phyloP scores from a whole-genome alignment of 2,329 filamentous ascomycete genomes.

The Anthostomella pinea region DNA sequence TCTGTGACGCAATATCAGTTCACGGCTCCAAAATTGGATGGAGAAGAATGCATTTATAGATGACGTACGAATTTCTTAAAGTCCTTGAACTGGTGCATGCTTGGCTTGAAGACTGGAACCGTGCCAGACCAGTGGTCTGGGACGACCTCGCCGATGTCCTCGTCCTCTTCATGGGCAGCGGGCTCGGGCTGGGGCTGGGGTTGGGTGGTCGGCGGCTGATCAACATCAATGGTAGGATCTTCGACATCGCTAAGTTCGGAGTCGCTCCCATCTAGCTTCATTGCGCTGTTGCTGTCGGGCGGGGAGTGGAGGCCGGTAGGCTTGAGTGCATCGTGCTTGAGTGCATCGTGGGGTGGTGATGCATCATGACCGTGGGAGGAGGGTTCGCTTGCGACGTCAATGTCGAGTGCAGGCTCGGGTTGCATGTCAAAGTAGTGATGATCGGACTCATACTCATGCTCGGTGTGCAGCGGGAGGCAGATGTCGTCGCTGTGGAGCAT shows the following conservation, averaged over 20 bases:
- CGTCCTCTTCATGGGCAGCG: constrained; percentile 31
- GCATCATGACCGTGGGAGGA: too few relatives aligned
- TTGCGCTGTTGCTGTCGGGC: constrained; percentile 60
- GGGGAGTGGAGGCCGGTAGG: constrained; percentile 58
- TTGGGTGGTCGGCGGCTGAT: constrained; percentile 16
- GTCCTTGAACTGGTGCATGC: constrained; percentile 90
- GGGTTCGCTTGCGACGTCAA: constrained; percentile 25
- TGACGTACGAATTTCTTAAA: constrained; percentile 81
- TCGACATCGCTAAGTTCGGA: constrained; percentile 67
- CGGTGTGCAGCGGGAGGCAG: too few relatives aligned
- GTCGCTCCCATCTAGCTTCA: constrained; percentile 56
- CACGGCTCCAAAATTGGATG: too few relatives aligned
- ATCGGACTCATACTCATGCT: too few relatives aligned
- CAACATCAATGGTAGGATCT: constrained; percentile 39
- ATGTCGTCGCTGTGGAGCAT: constrained; percentile 15
- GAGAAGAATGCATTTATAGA: too few relatives aligned
- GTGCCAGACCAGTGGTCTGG: constrained; percentile 89
- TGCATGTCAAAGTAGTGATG: too few relatives aligned
- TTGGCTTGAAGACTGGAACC: constrained; percentile 92
- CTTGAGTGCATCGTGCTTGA: constrained; percentile 39
- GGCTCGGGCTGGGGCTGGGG: constrained; percentile 8
- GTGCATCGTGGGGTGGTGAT: constrained; percentile 17
- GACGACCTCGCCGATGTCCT: constrained; percentile 72
- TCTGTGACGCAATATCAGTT: constrained; percentile 39
- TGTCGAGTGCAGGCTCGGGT: constrained; percentile 9